Base-by-base conservation (phyloP, 768 basidiomycete species). In the Tylopilus subfusipes region DNA sequence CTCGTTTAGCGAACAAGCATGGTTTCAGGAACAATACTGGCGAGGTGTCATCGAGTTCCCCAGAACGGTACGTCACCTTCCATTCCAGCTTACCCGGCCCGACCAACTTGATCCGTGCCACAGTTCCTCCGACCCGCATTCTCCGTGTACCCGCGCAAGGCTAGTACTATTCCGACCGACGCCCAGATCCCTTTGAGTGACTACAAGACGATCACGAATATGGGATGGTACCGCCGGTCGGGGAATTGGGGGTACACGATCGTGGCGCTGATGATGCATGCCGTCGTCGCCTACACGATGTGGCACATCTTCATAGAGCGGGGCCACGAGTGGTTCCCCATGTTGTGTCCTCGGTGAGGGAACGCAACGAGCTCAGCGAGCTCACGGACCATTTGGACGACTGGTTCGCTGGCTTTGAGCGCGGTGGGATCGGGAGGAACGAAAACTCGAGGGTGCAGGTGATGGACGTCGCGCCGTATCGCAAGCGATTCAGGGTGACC, bases 1-100 rank as follows among this genome's bases (percentile, higher is more conserved):
- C n/a, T 44, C 13, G 59, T 62, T n/a, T n/a, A 31, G 11, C 10
- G 4, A 33, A 24, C 22, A 7, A 14, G 5, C 9, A n/a, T 29
- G 21, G 4, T 16, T 18, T 18, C 27, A 61, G 59, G 62, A 52
- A 42, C 39, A 51, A 10, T 61, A 58, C 19, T 60, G 59, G 58
- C 45, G 43, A 1, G 62, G 62, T 24, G 52, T 63, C 21, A 33
- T 57, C 14, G 63, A 63, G 13, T 63, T 61, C 24, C 39, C 55
- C 16, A 62, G 53, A 22, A 63, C 62, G 16, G 62, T 40, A 22
- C 11, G 39, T 50, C 19, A 45, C n/a, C 14, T 38, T 30, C n/a
- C 14, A 12, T 24, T 16, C 18, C 42, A 12, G 29, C 18, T 19
- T 3, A n/a, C 9, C n/a, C 8, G n/a, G n/a, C 30, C 14, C 4